Conservation (phyloP, 192 early-diverging fungal genomes). For the Rhizophlyctis rosea region DNA sequence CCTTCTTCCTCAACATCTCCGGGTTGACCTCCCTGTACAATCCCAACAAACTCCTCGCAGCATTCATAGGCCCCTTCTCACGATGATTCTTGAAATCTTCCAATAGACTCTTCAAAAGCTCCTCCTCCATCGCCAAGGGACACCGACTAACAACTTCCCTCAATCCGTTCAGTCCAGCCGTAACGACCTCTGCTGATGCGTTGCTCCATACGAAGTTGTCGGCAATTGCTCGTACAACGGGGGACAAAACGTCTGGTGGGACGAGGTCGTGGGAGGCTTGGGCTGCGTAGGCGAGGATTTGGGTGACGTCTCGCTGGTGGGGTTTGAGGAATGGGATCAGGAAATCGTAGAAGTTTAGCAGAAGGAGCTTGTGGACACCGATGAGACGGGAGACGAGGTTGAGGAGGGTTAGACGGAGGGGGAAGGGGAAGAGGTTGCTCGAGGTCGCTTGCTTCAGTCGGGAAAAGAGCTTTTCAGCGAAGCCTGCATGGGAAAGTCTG, state of each 20-base stretch:
- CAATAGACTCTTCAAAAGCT: constrained; percentile 83
- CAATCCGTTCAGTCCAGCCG: constrained; percentile 70
- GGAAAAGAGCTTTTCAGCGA: constrained; percentile 92
- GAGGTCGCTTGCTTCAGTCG: constrained; percentile 63
- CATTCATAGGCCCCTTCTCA: constrained; percentile 91
- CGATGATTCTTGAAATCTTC: constrained; percentile 87
- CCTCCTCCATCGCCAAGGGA: constrained; percentile 81
- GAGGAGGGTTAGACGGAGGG: constrained; percentile 85
- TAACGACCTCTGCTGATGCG: constrained; percentile 88
- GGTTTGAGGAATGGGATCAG: constrained; percentile 93
- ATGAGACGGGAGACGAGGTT: constrained; percentile 94
- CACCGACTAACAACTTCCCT: constrained; percentile 85
- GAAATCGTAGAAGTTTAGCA: constrained; percentile 90
- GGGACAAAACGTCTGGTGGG: constrained; percentile 88
- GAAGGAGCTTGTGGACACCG: constrained; percentile 89
- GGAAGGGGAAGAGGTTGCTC: constrained; percentile 75
- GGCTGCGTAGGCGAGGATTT: constrained; percentile 84
- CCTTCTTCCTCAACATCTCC: constrained; percentile 85
- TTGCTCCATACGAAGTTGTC: constrained; percentile 97
- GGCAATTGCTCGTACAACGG: constrained; percentile 85
- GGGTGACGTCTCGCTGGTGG: constrained; percentile 90
- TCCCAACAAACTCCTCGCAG: constrained; percentile 80
- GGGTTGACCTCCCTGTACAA: constrained; percentile 97
- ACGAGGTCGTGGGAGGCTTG: constrained; percentile 90
- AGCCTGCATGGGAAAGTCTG: constrained; percentile 46